These are phyloP conservation scores for Whalleya microplaca DNA, from an alignment of 2,329 filamentous ascomycete species.

Conservation along the genomic window DNA sequence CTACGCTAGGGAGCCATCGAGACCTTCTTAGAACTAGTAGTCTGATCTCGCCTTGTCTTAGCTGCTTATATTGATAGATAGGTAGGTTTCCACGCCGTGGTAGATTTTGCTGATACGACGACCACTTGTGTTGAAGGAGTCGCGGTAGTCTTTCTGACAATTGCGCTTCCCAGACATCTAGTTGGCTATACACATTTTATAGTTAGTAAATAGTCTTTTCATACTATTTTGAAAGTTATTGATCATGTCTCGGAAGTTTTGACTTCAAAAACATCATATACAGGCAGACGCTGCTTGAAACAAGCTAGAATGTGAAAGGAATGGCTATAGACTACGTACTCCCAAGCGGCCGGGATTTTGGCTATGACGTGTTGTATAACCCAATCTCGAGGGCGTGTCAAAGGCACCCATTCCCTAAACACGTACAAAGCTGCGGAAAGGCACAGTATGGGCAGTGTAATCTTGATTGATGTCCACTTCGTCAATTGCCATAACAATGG, in stretches of 20 bases:
- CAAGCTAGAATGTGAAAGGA: no score
- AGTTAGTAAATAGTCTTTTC: no score
- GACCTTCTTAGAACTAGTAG: constrained; percentile 22
- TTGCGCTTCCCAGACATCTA: constrained; percentile 14
- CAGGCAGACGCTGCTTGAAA: no score
- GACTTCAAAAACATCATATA: no score
- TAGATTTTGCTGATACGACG: constrained; percentile 10
- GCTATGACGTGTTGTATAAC: neutral
- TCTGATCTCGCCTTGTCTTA: constrained; percentile 34
- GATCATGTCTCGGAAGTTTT: no score
- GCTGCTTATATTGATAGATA: constrained; percentile 6
- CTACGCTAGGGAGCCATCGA: constrained; percentile 10
- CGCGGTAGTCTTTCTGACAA: constrained; percentile 10
- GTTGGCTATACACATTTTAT: neutral
- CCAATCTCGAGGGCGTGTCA: neutral
- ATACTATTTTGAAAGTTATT: no score
- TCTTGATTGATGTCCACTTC: constrained; percentile 2
- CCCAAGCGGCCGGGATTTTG: neutral
- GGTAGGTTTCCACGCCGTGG: constrained; percentile 8
- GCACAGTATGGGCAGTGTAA: constrained; percentile 4
- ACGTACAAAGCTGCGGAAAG: constrained; percentile 4
- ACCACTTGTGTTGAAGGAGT: constrained; percentile 17
- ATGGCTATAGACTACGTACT: neutral
- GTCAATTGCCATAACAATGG: constrained; percentile 1
- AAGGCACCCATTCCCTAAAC: neutral